Base-by-base conservation (phyloP, 202 grass and related monocot species). In the Elaeis oleifera region DNA sequence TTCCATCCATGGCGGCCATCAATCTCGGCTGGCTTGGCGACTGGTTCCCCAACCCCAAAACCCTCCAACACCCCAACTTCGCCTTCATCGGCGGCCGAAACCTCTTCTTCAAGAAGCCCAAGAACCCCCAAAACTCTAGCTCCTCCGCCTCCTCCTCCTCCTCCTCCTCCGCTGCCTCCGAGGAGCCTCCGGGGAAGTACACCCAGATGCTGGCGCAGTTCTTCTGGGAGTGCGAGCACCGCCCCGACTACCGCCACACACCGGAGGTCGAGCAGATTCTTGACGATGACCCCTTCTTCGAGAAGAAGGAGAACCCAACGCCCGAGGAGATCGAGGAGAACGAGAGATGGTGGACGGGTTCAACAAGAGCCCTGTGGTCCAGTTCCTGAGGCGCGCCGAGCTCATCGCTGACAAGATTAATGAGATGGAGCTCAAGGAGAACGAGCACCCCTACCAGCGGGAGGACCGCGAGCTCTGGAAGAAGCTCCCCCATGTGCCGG, bases 391-490 rank as follows among this genome's bases (percentile, higher is more conserved):
- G 6, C 56, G 74, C 14, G 26, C 51, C 3, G 75, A 78, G 68
- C 19, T 50, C 19, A 71, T 71, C 32, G 57, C 50, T 36, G 66
- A 71, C 67, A 70, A 64, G 68, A 50, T 49, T 28, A 78, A 78
- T 44, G 68, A 70, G 66, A 54, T 61, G 28, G 75, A 71, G 24
- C 60, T 78, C 52, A 50, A 63, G 54, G 59, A 71, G 59, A 78
- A 78, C 39, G 22, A 78, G 31, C 24, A 50, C 5, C 66, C 74
- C 5, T 71, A 70, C 20, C 51, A 64, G 63, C 4, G 63, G 17
- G 74, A 76, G 53, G 74, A 76, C 28, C 25, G 63, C 49, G 57
- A 76, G n/a, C 56, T 76, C 18, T 76, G 74, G 74, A 68, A 76
- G 54, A 57, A 65, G 49, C 64, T 76, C 1, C 74, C 74, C 16